These are phyloP conservation scores for Debaryomyces udenii DNA, from an alignment of 1,139 yeast species.

Conservation along the genomic window DNA sequence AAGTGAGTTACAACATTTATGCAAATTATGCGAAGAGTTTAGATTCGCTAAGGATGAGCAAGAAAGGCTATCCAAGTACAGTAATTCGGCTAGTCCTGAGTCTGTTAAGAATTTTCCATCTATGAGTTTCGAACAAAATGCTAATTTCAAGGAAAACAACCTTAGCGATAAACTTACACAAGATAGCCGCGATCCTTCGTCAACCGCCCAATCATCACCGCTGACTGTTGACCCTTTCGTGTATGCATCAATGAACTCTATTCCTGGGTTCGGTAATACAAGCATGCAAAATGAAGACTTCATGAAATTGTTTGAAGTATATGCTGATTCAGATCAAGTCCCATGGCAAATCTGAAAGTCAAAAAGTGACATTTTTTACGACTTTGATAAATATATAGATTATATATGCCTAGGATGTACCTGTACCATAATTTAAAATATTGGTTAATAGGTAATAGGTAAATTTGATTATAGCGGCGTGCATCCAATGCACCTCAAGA, in stretches of 20 bases:
- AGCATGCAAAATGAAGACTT: slow-evolving; percentile 38
- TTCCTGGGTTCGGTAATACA: slow-evolving; percentile 41
- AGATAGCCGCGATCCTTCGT: slow-evolving; percentile 1
- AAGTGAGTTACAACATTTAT: slow-evolving; percentile 39
- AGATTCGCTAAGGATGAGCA: slow-evolving; percentile 42
- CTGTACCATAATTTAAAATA: no score
- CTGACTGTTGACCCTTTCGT: slow-evolving; percentile 43
- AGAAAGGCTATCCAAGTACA: slow-evolving; percentile 17
- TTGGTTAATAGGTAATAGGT: no score
- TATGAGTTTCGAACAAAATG: background rate
- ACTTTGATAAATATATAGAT: no score
- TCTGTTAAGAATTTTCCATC: slow-evolving; percentile 1
- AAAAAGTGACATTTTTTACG: no score
- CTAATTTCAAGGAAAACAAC: no score
- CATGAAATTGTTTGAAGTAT: slow-evolving; percentile 40
- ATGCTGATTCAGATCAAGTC: slow-evolving; percentile 34
- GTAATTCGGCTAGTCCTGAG: slow-evolving; percentile 3
- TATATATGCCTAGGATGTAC: no score
- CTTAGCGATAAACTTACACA: slow-evolving; percentile 1
- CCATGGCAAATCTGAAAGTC: background rate
- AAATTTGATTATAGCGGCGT: no score
- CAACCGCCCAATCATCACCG: slow-evolving; percentile 4
- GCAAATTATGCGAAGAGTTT: slow-evolving; percentile 46
- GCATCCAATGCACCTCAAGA: no score
- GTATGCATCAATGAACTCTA: slow-evolving; percentile 64